phyloP scores from a whole-genome alignment of 1,284 basidiomycete species.

The Malassezia sp. region DNA sequence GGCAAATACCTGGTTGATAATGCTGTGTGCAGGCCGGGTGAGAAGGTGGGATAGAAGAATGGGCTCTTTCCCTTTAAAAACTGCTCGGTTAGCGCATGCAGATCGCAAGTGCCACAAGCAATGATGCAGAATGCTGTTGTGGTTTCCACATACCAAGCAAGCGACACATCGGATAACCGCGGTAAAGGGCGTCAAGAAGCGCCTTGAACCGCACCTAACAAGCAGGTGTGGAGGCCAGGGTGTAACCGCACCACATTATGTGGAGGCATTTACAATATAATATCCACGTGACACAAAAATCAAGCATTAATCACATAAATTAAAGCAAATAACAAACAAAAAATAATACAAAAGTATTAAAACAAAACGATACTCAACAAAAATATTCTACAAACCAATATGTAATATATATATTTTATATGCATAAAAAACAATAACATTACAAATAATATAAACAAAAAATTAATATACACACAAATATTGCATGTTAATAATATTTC shows the following conservation, averaged over 20 bases:
- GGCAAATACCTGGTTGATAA: conserved; percentile 49
- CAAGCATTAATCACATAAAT: neutral
- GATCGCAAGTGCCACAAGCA: neutral
- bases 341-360: neutral
- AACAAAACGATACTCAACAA: neutral
- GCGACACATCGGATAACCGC: too few relatives aligned
- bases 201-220: neutral
- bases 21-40: conserved; percentile 82
- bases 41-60: conserved; percentile 55
- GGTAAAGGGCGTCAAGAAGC: neutral
- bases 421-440: neutral
- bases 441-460: neutral
- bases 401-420: neutral
- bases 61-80: conserved; percentile 37
- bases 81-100: conserved; percentile 14
- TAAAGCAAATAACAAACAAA: neutral
- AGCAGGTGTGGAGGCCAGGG: neutral
- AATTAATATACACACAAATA: neutral
- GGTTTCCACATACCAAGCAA: conserved; percentile 23
- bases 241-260: neutral
- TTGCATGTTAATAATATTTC: neutral
- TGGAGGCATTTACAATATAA: neutral
- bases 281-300: too few relatives aligned
- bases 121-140: too few relatives aligned
- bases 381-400: neutral